Conservation (phyloP, 2,329 filamentous ascomycete species). For the Falciphora oryzae region DNA sequence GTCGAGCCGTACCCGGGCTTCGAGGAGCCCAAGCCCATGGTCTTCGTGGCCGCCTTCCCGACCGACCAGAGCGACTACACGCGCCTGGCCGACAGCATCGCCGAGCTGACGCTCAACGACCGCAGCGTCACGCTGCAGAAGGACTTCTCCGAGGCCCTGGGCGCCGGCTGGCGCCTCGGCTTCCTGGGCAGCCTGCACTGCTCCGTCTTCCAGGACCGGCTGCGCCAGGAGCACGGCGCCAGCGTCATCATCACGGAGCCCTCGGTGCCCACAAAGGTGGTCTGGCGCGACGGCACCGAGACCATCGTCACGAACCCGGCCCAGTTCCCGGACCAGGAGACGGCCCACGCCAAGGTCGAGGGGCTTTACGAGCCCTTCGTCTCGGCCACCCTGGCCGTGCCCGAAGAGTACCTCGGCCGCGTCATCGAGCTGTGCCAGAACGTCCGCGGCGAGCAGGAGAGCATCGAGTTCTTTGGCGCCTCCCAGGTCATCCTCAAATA, state of each 20-base stretch:
- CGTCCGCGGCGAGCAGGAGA: constrained; percentile 81
- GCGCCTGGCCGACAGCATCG: constrained; percentile 88
- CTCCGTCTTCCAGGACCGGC: constrained; percentile 95
- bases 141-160: constrained; percentile 88
- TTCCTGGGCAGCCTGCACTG: constrained; percentile 97
- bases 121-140: constrained; percentile 91
- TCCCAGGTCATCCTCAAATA: constrained; percentile 95
- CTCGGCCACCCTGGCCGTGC: constrained; percentile 77
- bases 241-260: constrained; percentile 97
- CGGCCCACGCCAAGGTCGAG: constrained; percentile 37
- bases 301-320: constrained; percentile 79
- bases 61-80: constrained; percentile 84
- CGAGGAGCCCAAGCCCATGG: constrained; percentile 97
- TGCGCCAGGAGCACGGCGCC: constrained; percentile 89
- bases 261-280: constrained; percentile 83
- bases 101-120: constrained; percentile 89
- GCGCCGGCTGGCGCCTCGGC: constrained; percentile 87
- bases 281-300: constrained; percentile 72
- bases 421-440: constrained; percentile 92
- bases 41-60: constrained; percentile 95
- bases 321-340: constrained; percentile 70
- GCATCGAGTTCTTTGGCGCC: constrained; percentile 83
- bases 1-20: constrained; percentile 87
- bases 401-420: constrained; percentile 88
- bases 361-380: constrained; percentile 60